These are phyloP conservation scores for Stenogyne calaminthoides DNA, from an alignment of 305 asterid genomes.

Conservation along the genomic window DNA sequence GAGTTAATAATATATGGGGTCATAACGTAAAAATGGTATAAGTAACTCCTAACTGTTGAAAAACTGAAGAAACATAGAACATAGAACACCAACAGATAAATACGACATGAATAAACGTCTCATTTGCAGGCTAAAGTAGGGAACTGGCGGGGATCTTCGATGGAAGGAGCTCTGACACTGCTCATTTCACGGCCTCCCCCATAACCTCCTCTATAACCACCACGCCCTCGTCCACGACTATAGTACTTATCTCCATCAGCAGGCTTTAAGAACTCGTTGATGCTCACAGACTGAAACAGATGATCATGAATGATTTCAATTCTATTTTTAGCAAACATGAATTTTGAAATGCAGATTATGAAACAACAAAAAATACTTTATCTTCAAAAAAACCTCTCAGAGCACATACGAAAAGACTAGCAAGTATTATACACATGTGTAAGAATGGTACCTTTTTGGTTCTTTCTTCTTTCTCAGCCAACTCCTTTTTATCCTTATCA, in stretches of 20 bases:
- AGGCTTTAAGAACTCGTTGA: conserved; percentile 79
- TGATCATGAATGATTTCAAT: neutral
- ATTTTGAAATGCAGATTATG: neutral
- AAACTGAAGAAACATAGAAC: neutral
- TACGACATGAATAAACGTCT: neutral
- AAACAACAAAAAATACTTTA: neutral
- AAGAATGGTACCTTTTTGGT: conserved; percentile 65
- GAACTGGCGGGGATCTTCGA: conserved; percentile 62
- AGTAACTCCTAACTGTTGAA: neutral
- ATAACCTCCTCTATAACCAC: conserved; percentile 49
- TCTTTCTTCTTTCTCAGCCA: conserved; percentile 79
- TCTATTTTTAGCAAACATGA: neutral
- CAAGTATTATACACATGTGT: neutral
- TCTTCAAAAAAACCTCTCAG: neutral
- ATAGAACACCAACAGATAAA: neutral
- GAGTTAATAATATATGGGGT: neutral
- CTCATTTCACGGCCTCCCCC: conserved; percentile 38
- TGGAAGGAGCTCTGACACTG: conserved; percentile 48
- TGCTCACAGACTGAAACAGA: conserved; percentile 63
- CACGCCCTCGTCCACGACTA: conserved; percentile 67
- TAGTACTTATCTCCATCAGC: conserved; percentile 63
- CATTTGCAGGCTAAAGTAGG: conserved; percentile 66
- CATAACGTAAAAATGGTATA: neutral
- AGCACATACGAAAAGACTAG: neutral
- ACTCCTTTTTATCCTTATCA: conserved; percentile 77